These are phyloP conservation scores for Ustulina deusta DNA, from an alignment of 2,329 filamentous ascomycete species.

Conservation along the genomic window DNA sequence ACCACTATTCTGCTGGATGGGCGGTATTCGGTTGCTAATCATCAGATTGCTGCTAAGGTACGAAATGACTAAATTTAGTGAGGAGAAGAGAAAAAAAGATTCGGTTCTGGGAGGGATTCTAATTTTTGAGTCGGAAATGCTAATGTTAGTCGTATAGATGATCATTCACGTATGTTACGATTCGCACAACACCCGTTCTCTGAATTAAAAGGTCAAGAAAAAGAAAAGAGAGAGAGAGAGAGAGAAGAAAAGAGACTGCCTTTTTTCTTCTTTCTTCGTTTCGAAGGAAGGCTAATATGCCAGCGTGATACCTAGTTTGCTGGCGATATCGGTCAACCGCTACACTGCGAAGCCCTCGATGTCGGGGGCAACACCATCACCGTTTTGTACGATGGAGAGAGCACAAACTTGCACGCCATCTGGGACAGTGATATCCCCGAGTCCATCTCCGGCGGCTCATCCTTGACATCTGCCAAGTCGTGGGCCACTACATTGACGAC, in stretches of 20 bases:
- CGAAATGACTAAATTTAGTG: neutral
- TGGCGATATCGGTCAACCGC: constrained; percentile 68
- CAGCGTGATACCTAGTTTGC: constrained; percentile 54
- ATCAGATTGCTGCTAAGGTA: constrained; percentile 56
- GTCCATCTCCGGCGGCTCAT: constrained; percentile 54
- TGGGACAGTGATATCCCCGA: constrained; percentile 72
- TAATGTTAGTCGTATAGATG: constrained; percentile 43
- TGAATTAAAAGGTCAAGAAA: neutral
- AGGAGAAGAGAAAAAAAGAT: neutral
- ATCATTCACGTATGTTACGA: constrained; percentile 49
- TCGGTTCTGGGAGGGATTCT: constrained; percentile 2
- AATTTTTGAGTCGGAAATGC: constrained; percentile 5
- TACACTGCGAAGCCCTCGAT: constrained; percentile 65
- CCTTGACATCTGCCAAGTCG: constrained; percentile 52
- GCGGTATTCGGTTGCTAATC: constrained; percentile 45
- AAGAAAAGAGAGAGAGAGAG: neutral
- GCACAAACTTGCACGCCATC: constrained; percentile 69
- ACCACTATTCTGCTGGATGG: constrained; percentile 49
- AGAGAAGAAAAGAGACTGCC: neutral
- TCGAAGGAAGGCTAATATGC: constrained; percentile 7
- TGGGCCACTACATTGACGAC: constrained; percentile 56
- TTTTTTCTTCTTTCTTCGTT: no score
- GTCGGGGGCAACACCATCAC: constrained; percentile 68
- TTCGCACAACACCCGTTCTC: neutral
- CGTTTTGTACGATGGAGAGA: constrained; percentile 63